Evolutionary conservation across 2,329 filamentous ascomycete species (phyloP), one percentile per base, ranked within the genome.

Genomic region (Passalora sequoiae): DNA sequence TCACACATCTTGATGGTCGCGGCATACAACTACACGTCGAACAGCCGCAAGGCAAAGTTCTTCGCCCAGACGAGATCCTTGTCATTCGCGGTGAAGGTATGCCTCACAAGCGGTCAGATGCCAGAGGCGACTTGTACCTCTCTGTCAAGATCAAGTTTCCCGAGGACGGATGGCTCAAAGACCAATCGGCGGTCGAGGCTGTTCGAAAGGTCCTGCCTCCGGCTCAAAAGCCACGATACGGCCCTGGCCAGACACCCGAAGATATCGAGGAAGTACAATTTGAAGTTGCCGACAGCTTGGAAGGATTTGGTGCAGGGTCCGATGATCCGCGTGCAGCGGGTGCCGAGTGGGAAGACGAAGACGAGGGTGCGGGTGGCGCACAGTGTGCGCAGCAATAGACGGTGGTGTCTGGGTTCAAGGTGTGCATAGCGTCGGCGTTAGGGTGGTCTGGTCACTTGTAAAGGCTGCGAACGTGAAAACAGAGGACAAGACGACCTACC

Each of bases 1-100:
- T 98, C 50, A 92, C 84, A 59, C 92, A 98, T 65, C 80, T 98
- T 6, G 92, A 98, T 61, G 92, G 91, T 21, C 80, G 92, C 44
- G 92, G 92, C 21, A 91, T 98, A 46, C 78, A 84, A 45, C 74
- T 98, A 35, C 76, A 81, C 42, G 83, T 92, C 54, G 80, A 86
- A 12, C 80, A 84, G 59, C 70, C 70, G 0, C 55, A 66, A 27
- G 91, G 91, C 55, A 84, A 89, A 64, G 75, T 97, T 39, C 69
- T 98, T 25, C 80, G 81, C 19, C 89, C 92, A 0, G 84, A 82
- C 19, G 86, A 98, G 62, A 78, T 91, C 6, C 75, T 98, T 57
- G 95, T 89, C 71, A 73, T 98, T 1, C 67, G 75, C 2, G 89
- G 88, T 19, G 92, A 98, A 70, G 92, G 92, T 47, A 98, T 98